These are phyloP conservation scores for Emydomyces testavorans DNA, from an alignment of 2,329 filamentous ascomycete genomes.

Conservation along the genomic window DNA sequence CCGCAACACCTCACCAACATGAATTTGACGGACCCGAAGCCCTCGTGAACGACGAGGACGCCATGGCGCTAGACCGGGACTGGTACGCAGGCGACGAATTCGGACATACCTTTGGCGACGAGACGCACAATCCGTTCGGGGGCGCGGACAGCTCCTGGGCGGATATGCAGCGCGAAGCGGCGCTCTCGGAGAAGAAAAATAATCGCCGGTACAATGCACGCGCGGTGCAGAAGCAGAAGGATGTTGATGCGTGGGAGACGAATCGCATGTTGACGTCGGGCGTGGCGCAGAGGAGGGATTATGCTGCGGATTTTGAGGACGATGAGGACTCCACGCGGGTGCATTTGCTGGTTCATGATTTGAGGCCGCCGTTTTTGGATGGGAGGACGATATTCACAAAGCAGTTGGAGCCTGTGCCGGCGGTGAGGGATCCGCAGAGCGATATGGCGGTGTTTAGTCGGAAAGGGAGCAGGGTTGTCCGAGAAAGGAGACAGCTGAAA, in stretches of 20 bases:
- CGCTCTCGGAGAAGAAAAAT: constrained; percentile 67
- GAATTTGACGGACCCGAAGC: constrained; percentile 54
- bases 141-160: constrained; percentile 60
- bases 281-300: constrained; percentile 78
- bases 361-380: constrained; percentile 88
- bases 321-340: constrained; percentile 84
- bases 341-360: constrained; percentile 83
- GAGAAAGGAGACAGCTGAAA: constrained; percentile 79
- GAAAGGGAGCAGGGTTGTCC: constrained; percentile 87
- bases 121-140: constrained; percentile 84
- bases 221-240: constrained; percentile 74
- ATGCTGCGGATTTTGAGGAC: constrained; percentile 64
- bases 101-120: constrained; percentile 76
- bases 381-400: constrained; percentile 95
- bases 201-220: constrained; percentile 59
- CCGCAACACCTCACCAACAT: constrained; percentile 37
- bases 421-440: constrained; percentile 84
- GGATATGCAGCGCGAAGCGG: constrained; percentile 63
- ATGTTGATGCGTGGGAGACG: constrained; percentile 96
- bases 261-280: constrained; percentile 97
- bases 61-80: constrained; percentile 68
- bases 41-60: constrained; percentile 54
- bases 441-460: constrained; percentile 98
- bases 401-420: constrained; percentile 87
- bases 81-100: constrained; percentile 87